Base-by-base conservation (phyloP, 768 basidiomycete genomes). In the Rhizopogon vesiculosus region DNA sequence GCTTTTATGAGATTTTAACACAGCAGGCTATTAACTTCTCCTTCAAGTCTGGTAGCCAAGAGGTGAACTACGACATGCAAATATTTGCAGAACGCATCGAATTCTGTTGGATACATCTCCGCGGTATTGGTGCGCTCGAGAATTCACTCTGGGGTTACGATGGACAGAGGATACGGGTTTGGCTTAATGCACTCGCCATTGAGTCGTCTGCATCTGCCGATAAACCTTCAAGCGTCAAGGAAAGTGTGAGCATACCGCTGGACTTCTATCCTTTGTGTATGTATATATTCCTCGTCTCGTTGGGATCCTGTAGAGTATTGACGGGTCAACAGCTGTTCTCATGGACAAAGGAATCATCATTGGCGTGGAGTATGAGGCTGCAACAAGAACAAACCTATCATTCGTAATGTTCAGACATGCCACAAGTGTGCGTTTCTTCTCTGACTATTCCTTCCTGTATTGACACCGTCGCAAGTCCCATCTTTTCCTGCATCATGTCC, bases 291-390 rank as follows among this genome's bases (percentile, higher is more conserved):
- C 57, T 55, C 13, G 16, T 5, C 31, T n/a, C 41, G 18, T 12
- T 45, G 15, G 19, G 16, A 22, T 42, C 38, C 39, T 39, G 31
- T 50, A 62, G 19, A 63, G 43, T 42, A 5, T 16, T 22, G 41
- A 29, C 48, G 45, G 22, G 35, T 62, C 33, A 16, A 49, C 15
- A 98, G 96, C 96, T 55, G 93, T 94, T 7, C 80, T 99, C 25
- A 98, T 98, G 94, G 95, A 98, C 70, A 99, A 98, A 66, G 96
- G 95, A 1, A 97, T 99, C 61, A 93, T 99, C 60, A 94, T 98
- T 61, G 96, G 96, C 7, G 91, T 89, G 28, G 95, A 98, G 61
- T 84, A 94, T 55, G 96, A 99, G 69, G 82, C 84, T 3, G 86
- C 84, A 3, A 78, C 86, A 15, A 80, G 91, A 52, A 72, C 78